Base-by-base conservation (phyloP, 306 rosid species). In the Astragalus membranaceus region DNA sequence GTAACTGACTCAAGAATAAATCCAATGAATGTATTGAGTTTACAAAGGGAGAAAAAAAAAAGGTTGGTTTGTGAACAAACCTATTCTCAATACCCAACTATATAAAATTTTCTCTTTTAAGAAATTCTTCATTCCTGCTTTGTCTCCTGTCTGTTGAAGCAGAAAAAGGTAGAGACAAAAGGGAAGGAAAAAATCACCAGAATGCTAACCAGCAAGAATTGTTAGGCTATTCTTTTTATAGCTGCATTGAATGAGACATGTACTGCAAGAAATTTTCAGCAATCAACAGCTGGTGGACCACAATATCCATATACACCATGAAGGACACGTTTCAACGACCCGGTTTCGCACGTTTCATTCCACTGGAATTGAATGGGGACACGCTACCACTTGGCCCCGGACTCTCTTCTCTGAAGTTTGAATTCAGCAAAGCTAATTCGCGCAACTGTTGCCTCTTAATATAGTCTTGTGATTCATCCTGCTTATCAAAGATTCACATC, bases 371-470 rank as follows among this genome's bases (percentile, higher is more conserved):
- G 91, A 92, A 90, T 10, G 98, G 98, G 62, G 98, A 90, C 73
- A 88, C 86, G 33, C 96, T 86, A 3, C 98, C 96, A 51, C 95
- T 85, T 35, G 96, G 96, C 10, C 96, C 91, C 2, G 98, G 95
- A 73, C 96, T 88, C 75, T 89, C 98, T 85, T 92, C 98, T 83
- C 96, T 79, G 76, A 92, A 80, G 73, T 85, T 92, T 32, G 96
- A 89, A 78, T 92, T 92, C 84, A 92, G 84, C 87, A 92, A 69
- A 0, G 98, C 98, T 44, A 92, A 73, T 74, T 92, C 98, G 1
- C 96, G 88, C 87, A 92, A 37, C 81, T 92, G 95, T 75, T 92
- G 98, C 86, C 98, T 83, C 84, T 92, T 92, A 3, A 92, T 89
- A 29, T 5, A 92, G 81, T 92, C 98, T 56, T 92, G 89, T 1